A percentile compares a stretch with the other conserved stretches of the same genome.
Conservation (phyloP, 768 basidiomycete species). For the Calocybe cyanea region DNA sequence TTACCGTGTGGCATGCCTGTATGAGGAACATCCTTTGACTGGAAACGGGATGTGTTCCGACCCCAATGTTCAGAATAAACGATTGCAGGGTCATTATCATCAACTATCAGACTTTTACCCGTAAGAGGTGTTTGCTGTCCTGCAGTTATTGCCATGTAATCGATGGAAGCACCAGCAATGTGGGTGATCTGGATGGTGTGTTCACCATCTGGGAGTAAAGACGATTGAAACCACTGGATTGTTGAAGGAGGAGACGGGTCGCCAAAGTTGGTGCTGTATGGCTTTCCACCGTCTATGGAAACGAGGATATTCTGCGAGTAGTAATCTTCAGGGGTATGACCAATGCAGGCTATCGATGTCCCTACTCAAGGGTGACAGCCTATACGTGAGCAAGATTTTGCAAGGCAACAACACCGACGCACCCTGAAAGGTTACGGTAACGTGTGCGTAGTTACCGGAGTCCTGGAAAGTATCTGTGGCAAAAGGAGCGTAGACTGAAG, state of each 20-base stretch:
- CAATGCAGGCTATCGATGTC: slow-evolving; percentile 21
- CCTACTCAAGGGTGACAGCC: slow-evolving; percentile 6
- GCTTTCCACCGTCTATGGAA: slow-evolving; percentile 19
- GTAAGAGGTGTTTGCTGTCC: slow-evolving; percentile 18
- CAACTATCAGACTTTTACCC: slow-evolving; percentile 18
- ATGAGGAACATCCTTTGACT: too few relatives aligned
- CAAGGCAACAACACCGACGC: not conserved
- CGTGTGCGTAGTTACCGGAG: not conserved
- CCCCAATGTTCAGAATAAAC: too few relatives aligned
- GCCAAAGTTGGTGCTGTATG: slow-evolving; percentile 17
- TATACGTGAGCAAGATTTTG: too few relatives aligned
- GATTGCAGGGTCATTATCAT: slow-evolving; percentile 13
- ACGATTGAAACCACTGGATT: slow-evolving; percentile 26
- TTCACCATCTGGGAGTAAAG: slow-evolving; percentile 19
- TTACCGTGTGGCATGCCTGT: too few relatives aligned
- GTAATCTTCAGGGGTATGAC: slow-evolving; percentile 17
- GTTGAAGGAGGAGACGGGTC: slow-evolving; percentile 23
- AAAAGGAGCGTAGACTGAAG: not conserved
- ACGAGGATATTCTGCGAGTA: slow-evolving; percentile 17
- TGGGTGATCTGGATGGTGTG: slow-evolving; percentile 20
- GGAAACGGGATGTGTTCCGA: too few relatives aligned
- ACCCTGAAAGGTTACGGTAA: not conserved
- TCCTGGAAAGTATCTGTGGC: not conserved
- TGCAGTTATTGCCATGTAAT: slow-evolving; percentile 22
- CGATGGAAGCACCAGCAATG: slow-evolving; percentile 20